Evolutionary conservation across 2,329 filamentous ascomycete species (phyloP).

Genomic region (Ustulina deusta): DNA sequence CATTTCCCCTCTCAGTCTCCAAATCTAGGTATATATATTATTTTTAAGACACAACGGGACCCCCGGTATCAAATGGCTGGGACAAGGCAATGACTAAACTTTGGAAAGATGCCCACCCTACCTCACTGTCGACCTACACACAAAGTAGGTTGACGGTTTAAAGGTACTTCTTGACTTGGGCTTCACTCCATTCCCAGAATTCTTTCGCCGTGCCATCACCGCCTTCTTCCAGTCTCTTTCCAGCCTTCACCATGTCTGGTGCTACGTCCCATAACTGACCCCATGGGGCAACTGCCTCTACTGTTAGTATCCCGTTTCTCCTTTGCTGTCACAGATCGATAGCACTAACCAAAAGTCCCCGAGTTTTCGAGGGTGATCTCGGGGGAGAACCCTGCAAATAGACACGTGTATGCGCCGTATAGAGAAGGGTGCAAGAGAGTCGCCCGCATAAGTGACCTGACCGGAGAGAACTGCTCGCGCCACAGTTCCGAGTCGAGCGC

Average conservation of each 20-base stretch:
- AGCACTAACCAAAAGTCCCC: constrained; percentile 27
- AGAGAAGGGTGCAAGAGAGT: constrained; percentile 31
- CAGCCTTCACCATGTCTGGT: constrained; percentile 22
- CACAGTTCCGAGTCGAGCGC: constrained; percentile 35
- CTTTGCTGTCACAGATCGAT: neutral
- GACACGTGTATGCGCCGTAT: constrained; percentile 34
- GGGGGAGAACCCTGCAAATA: constrained; percentile 33
- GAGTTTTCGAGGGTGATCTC: constrained; percentile 34
- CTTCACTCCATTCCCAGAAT: constrained; percentile 37
- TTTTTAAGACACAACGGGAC: neutral
- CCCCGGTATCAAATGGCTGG: neutral
- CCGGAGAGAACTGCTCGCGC: constrained; percentile 25
- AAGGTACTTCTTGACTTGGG: constrained; percentile 22
- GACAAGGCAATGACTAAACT: neutral
- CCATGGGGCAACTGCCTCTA: constrained; percentile 31
- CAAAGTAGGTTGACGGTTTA: neutral
- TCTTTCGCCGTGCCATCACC: constrained; percentile 34
- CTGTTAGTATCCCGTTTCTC: neutral
- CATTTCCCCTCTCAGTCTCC: neutral
- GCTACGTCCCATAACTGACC: constrained; percentile 30
- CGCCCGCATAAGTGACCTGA: constrained; percentile 18
- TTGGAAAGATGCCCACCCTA: neutral
- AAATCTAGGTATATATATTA: neutral
- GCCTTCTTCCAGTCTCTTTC: constrained; percentile 16
- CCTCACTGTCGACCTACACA: neutral